A percentile compares a stretch with the other conserved stretches of the same genome.
phyloP scores from a whole-genome alignment of 1,284 basidiomycete species.

The Ustilago crameri region DNA sequence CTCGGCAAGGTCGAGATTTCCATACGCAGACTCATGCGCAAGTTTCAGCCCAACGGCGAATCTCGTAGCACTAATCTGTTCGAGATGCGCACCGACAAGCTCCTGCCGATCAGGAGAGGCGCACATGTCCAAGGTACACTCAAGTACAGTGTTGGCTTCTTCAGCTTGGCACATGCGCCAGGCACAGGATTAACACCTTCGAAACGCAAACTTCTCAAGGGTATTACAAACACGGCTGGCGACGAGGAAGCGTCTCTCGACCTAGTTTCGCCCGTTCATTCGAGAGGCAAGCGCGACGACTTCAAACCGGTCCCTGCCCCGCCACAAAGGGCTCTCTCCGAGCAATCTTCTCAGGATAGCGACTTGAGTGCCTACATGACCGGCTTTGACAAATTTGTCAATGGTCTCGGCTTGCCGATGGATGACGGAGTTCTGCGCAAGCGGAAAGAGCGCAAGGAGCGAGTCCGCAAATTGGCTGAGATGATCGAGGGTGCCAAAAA shows the following conservation, averaged over 20 bases:
- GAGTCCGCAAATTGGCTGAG: constrained; percentile 48
- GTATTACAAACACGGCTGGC: constrained; percentile 19
- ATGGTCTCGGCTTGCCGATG: constrained; percentile 53
- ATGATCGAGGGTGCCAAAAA: constrained; percentile 55
- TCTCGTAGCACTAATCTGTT: constrained; percentile 39
- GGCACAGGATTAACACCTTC: constrained; percentile 36
- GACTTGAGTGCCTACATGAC: constrained; percentile 47
- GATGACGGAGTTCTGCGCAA: constrained; percentile 48
- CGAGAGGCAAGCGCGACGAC: constrained; percentile 17
- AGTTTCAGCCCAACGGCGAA: constrained; percentile 25
- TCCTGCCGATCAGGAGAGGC: constrained; percentile 55
- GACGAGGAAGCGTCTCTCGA: constrained; percentile 25
- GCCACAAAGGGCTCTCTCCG: not conserved
- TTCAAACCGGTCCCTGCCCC: constrained; percentile 25
- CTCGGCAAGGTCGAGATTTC: constrained; percentile 61
- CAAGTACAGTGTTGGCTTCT: constrained; percentile 62
- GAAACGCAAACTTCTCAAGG: constrained; percentile 41
- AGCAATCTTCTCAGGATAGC: not conserved
- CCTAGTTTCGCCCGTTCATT: constrained; percentile 29
- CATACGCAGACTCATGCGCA: constrained; percentile 52
- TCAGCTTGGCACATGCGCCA: constrained; percentile 46
- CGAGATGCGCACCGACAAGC: constrained; percentile 50
- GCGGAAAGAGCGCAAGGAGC: constrained; percentile 50
- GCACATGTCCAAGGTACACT: constrained; percentile 48
- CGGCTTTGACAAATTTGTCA: constrained; percentile 59